Conservation (phyloP, 2,329 filamentous ascomycete genomes). For the Magnaporthiopsis poae region DNA sequence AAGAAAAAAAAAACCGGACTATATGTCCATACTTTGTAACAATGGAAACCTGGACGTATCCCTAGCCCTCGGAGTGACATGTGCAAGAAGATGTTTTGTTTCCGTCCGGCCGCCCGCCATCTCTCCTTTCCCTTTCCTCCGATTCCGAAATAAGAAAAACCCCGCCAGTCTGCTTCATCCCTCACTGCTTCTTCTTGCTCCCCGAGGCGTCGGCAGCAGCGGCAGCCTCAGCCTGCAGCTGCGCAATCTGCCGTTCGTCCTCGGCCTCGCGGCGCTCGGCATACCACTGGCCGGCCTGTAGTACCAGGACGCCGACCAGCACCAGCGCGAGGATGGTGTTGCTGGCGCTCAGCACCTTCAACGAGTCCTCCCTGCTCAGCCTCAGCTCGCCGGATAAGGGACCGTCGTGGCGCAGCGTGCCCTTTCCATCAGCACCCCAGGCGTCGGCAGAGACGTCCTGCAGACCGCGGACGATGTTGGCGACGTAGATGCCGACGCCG, state of each 20-base stretch:
- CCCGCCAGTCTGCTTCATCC: too few relatives aligned
- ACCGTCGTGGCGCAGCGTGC: conserved; percentile 29
- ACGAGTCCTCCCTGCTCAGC: conserved; percentile 74
- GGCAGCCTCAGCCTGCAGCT: conserved; percentile 16
- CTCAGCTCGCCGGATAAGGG: conserved; percentile 51
- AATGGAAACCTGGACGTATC: too few relatives aligned
- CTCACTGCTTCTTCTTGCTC: conserved; percentile 15
- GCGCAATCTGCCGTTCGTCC: conserved; percentile 59
- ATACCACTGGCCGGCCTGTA: conserved; percentile 98
- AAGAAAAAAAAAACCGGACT: too few relatives aligned
- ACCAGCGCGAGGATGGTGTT: conserved; percentile 94
- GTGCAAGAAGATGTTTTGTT: too few relatives aligned
- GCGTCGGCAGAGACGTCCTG: conserved; percentile 67
- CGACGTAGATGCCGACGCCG: conserved; percentile 83
- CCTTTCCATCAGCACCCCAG: conserved; percentile 37
- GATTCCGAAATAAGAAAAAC: too few relatives aligned
- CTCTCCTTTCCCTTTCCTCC: too few relatives aligned
- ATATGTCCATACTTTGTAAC: too few relatives aligned
- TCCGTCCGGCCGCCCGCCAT: too few relatives aligned
- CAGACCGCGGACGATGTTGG: conserved; percentile 93
- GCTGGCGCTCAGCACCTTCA: conserved; percentile 84
- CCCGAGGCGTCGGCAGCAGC: conserved; percentile 6
- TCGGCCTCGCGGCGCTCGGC: conserved; percentile 85
- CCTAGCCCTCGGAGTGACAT: too few relatives aligned
- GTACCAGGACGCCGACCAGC: conserved; percentile 76